Conservation (phyloP, 2,329 filamentous ascomycete genomes). For the Penicillium sp. region DNA sequence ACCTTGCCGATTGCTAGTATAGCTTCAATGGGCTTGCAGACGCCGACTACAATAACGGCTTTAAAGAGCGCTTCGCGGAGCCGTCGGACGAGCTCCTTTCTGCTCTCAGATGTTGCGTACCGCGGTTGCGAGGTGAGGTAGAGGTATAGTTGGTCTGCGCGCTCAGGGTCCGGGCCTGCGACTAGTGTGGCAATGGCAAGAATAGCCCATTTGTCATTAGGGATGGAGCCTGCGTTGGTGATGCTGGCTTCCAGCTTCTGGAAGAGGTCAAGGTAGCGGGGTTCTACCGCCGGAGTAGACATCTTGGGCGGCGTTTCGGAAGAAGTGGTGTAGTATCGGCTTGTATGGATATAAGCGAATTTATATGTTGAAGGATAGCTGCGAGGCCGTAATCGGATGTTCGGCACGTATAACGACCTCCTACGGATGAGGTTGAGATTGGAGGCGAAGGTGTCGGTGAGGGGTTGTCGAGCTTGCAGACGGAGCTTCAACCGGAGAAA, state of each 20-base stretch:
- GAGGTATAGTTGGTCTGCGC: conserved; percentile 60
- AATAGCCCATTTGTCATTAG: conserved; percentile 39
- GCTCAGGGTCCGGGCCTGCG: conserved; percentile 57
- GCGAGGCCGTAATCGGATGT: neutral
- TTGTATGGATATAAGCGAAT: conserved; percentile 12
- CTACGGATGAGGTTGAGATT: neutral
- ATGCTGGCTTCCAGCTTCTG: conserved; percentile 35
- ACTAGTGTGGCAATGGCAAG: conserved; percentile 51
- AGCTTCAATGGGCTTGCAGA: conserved; percentile 67
- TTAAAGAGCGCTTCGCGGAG: conserved; percentile 65
- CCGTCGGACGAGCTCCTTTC: conserved; percentile 42
- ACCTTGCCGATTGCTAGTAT: conserved; percentile 60
- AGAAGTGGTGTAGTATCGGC: neutral
- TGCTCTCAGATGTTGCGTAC: conserved; percentile 34
- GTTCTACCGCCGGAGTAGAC: conserved; percentile 27
- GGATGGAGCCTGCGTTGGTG: conserved; percentile 29
- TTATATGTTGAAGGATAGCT: neutral
- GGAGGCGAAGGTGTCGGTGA: neutral
- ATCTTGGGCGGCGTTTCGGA: conserved; percentile 21
- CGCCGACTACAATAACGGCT: conserved; percentile 61
- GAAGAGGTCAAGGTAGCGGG: conserved; percentile 37
- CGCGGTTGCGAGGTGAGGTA: conserved; percentile 59
- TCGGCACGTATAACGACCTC: neutral
- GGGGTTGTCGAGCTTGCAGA: neutral
- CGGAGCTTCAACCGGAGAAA: neutral